These are phyloP conservation scores for Fomitopsis palustris DNA, from an alignment of 1,284 basidiomycete species.

Conservation along the genomic window DNA sequence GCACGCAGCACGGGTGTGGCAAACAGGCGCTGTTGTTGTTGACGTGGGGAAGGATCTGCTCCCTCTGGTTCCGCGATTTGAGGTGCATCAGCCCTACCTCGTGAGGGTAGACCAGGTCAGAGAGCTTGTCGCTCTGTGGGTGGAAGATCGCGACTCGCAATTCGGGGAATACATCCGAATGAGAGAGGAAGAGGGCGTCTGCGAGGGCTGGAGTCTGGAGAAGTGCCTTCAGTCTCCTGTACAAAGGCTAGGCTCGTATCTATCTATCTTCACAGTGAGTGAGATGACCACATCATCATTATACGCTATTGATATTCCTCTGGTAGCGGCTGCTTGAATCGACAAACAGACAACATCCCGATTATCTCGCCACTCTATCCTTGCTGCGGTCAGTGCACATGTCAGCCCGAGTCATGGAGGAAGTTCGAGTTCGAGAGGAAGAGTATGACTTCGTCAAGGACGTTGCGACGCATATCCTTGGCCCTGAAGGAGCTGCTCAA, in stretches of 20 bases:
- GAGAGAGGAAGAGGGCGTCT: slow-evolving; percentile 55
- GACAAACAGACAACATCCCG: slow-evolving; percentile 67
- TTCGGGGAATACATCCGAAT: slow-evolving; percentile 84
- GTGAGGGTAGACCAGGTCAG: slow-evolving; percentile 66
- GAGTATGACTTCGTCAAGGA: slow-evolving; percentile 72
- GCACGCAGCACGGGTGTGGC: slow-evolving; percentile 24
- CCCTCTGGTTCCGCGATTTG: slow-evolving; percentile 60
- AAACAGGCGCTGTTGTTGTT: slow-evolving; percentile 32
- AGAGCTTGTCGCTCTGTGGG: slow-evolving; percentile 35
- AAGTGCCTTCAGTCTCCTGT: slow-evolving; percentile 75
- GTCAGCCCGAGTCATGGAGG: slow-evolving; percentile 71
- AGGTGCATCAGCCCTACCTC: slow-evolving; percentile 85
- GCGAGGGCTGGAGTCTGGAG: slow-evolving; percentile 60
- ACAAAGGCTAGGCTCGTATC: slow-evolving; percentile 69
- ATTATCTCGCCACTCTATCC: slow-evolving; percentile 64
- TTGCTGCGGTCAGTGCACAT: slow-evolving; percentile 65
- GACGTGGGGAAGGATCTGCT: slow-evolving; percentile 57
- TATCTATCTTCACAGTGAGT: slow-evolving; percentile 73
- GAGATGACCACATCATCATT: too few species aligned
- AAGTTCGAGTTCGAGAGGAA: slow-evolving; percentile 81
- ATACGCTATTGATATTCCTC: too few species aligned
- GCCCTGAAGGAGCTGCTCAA: slow-evolving; percentile 45
- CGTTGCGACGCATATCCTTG: slow-evolving; percentile 57
- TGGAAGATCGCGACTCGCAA: slow-evolving; percentile 33
- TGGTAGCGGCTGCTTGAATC: slow-evolving; percentile 57